These are phyloP conservation scores for Vitis vinifera DNA, from an alignment of 164 flowering plant genomes.

Conservation along the genomic window DNA sequence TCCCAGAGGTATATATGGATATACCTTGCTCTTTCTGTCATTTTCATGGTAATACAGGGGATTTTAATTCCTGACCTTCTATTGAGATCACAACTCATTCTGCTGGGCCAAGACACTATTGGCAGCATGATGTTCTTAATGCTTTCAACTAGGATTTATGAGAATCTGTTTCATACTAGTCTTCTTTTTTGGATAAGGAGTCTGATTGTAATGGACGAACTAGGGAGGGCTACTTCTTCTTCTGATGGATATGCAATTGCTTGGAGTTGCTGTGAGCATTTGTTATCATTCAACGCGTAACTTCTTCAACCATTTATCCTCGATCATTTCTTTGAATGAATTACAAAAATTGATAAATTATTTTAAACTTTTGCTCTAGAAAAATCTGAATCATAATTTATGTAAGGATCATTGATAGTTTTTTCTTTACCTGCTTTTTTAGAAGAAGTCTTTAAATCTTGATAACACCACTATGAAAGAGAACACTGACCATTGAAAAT, in stretches of 20 bases:
- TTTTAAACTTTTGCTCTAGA: not conserved
- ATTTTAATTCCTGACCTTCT: too few relatives aligned
- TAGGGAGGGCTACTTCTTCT: constrained; percentile 98
- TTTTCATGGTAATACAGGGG: too few relatives aligned
- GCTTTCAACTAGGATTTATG: not conserved
- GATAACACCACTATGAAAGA: too few relatives aligned
- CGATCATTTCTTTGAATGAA: not conserved
- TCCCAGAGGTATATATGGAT: constrained; percentile 54
- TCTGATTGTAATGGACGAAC: constrained; percentile 93
- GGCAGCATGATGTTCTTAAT: not conserved
- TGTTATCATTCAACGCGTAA: constrained; percentile 85
- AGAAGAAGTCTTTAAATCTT: too few relatives aligned
- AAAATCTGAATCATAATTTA: not conserved
- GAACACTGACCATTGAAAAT: too few relatives aligned
- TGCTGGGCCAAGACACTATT: too few relatives aligned
- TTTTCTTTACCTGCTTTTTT: too few relatives aligned
- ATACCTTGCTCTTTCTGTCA: too few relatives aligned
- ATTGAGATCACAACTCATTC: too few relatives aligned
- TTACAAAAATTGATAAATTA: not conserved
- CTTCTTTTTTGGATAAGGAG: constrained; percentile 50
- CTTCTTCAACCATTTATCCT: not conserved
- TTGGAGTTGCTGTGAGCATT: constrained; percentile 99
- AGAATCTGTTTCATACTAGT: not conserved
- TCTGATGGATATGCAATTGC: constrained; percentile 96
- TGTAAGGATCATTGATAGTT: too few relatives aligned